Percentiles rank a stretch among this genome's conserved stretches.
Evolutionary conservation across 805 yeast genomes (phyloP).

Genomic region (Starmerella stellata): DNA sequence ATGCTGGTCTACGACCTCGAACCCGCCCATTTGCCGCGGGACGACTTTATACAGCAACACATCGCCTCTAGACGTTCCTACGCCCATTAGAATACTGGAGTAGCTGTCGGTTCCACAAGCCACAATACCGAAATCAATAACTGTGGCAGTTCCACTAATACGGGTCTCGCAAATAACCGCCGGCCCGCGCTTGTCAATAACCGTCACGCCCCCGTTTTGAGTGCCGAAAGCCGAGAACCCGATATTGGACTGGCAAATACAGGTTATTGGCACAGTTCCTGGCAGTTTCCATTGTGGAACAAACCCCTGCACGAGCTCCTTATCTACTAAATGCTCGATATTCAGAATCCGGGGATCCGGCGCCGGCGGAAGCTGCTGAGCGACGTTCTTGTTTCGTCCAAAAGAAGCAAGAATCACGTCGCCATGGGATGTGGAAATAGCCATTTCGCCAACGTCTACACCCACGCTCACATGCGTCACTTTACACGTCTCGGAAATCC

Average conservation of each 20-base stretch:
- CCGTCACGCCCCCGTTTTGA: slow-evolving; percentile 45
- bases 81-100: slow-evolving; percentile 52
- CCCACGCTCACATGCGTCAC: slow-evolving; percentile 54
- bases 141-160: slow-evolving; percentile 28
- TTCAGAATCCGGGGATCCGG: slow-evolving; percentile 22
- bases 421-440: slow-evolving; percentile 50
- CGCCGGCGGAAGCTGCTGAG: slow-evolving; percentile 10
- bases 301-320: slow-evolving; percentile 38
- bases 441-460: slow-evolving; percentile 55
- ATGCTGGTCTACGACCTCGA: slow-evolving; percentile 13
- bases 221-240: slow-evolving; percentile 77
- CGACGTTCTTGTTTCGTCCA: slow-evolving; percentile 31
- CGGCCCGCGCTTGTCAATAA: slow-evolving; percentile 62
- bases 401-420: slow-evolving; percentile 60
- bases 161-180: slow-evolving; percentile 36
- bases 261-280: slow-evolving; percentile 34
- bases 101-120: slow-evolving; percentile 46
- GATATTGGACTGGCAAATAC: slow-evolving; percentile 48
- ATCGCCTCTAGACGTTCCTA: slow-evolving; percentile 67
- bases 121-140: slow-evolving; percentile 57
- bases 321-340: slow-evolving; percentile 37
- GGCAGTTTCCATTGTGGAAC: slow-evolving; percentile 33
- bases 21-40: slow-evolving; percentile 43
- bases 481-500: slow-evolving; percentile 24
- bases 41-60: slow-evolving; percentile 43